Evolutionary conservation across 306 rosid genomes (phyloP).

Genomic region (Ammopiptanthus mongolicus): DNA sequence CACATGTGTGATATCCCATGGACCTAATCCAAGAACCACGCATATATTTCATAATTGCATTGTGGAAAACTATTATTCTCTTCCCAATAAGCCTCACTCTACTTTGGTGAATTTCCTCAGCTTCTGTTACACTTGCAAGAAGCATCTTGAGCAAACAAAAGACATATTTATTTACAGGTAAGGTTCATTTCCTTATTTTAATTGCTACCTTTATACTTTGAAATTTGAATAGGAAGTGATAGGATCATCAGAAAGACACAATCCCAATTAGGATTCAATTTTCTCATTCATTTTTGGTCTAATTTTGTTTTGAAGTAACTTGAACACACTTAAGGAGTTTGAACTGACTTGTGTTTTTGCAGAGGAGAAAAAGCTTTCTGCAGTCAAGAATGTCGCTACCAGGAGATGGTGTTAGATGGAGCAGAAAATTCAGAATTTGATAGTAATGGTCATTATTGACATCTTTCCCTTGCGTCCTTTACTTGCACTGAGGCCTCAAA

Average conservation of each 20-base stretch:
- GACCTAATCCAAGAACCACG: conserved; percentile 71
- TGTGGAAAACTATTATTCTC: conserved; percentile 39
- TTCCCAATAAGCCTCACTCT: conserved; percentile 11
- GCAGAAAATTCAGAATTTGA: conserved; percentile 40
- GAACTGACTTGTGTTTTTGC: conserved; percentile 13
- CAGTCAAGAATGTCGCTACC: conserved; percentile 70
- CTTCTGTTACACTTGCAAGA: conserved; percentile 78
- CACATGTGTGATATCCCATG: conserved; percentile 76
- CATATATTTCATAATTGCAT: conserved; percentile 77
- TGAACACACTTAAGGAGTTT: neutral
- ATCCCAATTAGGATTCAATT: too few relatives aligned
- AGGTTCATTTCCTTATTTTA: neutral
- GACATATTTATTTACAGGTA: conserved; percentile 88
- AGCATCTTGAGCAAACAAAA: conserved; percentile 62
- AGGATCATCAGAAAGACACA: neutral
- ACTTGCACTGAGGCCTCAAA: neutral
- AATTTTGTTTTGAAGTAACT: neutral
- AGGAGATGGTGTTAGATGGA: conserved; percentile 75
- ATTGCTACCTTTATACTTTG: neutral
- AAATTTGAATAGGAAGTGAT: neutral
- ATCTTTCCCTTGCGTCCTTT: neutral
- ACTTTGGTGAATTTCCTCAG: conserved; percentile 52
- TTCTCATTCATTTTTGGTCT: neutral
- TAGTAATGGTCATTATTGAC: conserved; percentile 12
- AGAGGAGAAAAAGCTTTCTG: conserved; percentile 96